phyloP scores from a whole-genome alignment of 1,139 yeast genomes.

The Starmera stellimalicola region DNA sequence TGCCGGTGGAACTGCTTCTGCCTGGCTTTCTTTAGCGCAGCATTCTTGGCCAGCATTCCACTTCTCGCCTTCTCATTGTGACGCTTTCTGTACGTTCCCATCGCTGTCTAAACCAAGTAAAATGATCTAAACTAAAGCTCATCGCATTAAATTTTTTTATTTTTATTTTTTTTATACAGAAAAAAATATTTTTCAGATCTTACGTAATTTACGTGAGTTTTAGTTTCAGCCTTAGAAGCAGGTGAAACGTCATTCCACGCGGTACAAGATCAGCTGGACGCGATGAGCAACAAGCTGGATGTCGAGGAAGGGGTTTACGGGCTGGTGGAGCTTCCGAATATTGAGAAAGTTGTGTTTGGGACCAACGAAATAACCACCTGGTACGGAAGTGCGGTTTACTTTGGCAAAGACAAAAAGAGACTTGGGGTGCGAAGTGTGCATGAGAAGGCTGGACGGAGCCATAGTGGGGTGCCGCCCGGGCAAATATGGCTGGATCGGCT shows the following conservation, averaged over 20 bases:
- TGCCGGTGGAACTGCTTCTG: conserved; percentile 56
- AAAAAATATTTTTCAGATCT: background rate
- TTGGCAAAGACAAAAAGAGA: conserved; percentile 26
- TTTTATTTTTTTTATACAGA: background rate
- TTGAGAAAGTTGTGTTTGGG: conserved; percentile 58
- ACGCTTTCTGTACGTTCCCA: conserved; percentile 78
- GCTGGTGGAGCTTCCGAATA: conserved; percentile 48
- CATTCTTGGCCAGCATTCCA: conserved; percentile 78
- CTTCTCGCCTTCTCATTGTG: conserved; percentile 81
- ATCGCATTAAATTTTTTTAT: background rate
- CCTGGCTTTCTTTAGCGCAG: conserved; percentile 56
- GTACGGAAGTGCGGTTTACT: conserved; percentile 82
- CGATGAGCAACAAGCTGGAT: conserved; percentile 8
- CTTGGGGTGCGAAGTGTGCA: conserved; percentile 19
- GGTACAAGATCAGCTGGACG: too few species aligned
- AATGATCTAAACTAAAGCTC: background rate
- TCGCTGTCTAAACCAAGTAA: conserved; percentile 16
- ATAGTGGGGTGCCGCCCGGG: conserved; percentile 8
- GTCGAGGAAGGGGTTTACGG: conserved; percentile 42
- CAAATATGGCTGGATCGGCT: conserved; percentile 49
- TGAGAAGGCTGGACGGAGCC: conserved; percentile 1
- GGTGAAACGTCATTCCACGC: too few species aligned
- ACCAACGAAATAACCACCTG: conserved; percentile 60
- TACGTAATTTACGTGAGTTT: too few species aligned
- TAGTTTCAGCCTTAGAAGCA: too few species aligned